Evolutionary conservation across 163 green algal genomes (phyloP), one percentile per base, ranked within the genome.

Genomic region (Prototheca wickerhamii): DNA sequence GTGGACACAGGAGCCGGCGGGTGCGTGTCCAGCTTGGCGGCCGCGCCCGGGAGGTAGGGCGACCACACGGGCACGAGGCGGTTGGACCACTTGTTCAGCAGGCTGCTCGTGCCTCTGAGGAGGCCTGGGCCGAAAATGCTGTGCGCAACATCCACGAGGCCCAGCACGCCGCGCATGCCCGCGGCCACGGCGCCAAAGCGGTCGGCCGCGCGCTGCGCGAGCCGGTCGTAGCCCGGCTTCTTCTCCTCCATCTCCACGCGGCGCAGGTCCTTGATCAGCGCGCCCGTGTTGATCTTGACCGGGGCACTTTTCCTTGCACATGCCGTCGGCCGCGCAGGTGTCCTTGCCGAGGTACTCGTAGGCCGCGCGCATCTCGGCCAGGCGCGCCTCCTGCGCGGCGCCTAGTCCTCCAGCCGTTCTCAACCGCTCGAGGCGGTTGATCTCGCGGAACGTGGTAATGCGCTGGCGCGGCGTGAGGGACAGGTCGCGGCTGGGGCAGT

Each of bases 281-380:
- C 85, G 28, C 91, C 91, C 5, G 91, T 98, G 86, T 98, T 98
- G 80, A 98, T 98, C 75, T 95, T 95, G 12, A 98, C 91, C n/a
- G 10, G 91, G 91, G 85, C 91, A 98, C 83, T 97, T 97, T 71
- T 93, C 87, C 81, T 98, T 89, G 83, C 91, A 98, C 91, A 98
- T 98, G 78, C 91, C 91, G 73, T 98, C 91, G 26, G 90, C 91
- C 1, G 91, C 91, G 79, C 91, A 98, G 1, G 91, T 98, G 42
- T 85, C 77, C 64, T 95, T 71, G 23, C 91, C 91, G 25, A 87
- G 60, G 69, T 94, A 94, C 53, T 81, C 75, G 50, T 81, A 94
- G 42, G 74, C 73, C 32, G 64, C 28, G 67, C 80, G 57, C 75
- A 94, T 86, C 50, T 88, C 83, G 55, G 81, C 64, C 53, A 91